Evolutionary conservation across 352 stramenopile species (phyloP).

Genomic region (Phytopythium chamaehyphon): DNA sequence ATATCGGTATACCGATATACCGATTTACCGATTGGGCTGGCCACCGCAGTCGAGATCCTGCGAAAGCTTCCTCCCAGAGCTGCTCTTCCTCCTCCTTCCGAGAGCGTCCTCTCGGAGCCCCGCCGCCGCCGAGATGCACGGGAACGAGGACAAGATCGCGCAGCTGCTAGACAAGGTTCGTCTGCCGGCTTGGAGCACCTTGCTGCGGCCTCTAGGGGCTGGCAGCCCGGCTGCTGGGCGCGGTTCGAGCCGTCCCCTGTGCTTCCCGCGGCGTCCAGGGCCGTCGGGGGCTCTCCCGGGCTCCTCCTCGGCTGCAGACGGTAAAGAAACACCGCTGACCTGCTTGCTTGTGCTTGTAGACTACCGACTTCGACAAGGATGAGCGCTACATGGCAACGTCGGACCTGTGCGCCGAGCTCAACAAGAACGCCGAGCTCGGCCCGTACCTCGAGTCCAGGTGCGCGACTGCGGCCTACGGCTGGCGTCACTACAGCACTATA

Average conservation of each 20-base stretch:
- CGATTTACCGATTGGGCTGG: too few relatives aligned
- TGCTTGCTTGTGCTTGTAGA: conserved; percentile 23
- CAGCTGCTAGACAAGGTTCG: conserved; percentile 78
- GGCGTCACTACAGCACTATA: background rate
- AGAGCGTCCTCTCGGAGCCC: too few relatives aligned
- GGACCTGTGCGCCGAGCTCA: conserved; percentile 96
- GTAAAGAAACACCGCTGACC: too few relatives aligned
- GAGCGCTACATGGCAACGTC: conserved; percentile 99
- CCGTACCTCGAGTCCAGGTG: conserved; percentile 82
- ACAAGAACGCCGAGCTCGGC: conserved; percentile 90
- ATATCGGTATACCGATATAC: too few relatives aligned
- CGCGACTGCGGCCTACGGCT: conserved; percentile 7
- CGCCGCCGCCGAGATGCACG: conserved; percentile 38
- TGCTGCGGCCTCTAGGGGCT: too few relatives aligned
- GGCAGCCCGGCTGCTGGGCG: too few relatives aligned
- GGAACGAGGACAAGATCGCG: conserved; percentile 72
- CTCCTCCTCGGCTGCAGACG: background rate
- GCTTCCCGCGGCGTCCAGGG: background rate
- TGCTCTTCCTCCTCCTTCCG: too few relatives aligned
- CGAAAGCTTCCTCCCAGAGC: too few relatives aligned
- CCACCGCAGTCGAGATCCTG: too few relatives aligned
- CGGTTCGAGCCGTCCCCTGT: background rate
- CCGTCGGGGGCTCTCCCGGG: background rate
- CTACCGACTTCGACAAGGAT: conserved; percentile 94
- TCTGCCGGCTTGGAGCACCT: background rate